These are phyloP conservation scores for Solanum acaule DNA, from an alignment of 257 asterid species.

Conservation along the genomic window DNA sequence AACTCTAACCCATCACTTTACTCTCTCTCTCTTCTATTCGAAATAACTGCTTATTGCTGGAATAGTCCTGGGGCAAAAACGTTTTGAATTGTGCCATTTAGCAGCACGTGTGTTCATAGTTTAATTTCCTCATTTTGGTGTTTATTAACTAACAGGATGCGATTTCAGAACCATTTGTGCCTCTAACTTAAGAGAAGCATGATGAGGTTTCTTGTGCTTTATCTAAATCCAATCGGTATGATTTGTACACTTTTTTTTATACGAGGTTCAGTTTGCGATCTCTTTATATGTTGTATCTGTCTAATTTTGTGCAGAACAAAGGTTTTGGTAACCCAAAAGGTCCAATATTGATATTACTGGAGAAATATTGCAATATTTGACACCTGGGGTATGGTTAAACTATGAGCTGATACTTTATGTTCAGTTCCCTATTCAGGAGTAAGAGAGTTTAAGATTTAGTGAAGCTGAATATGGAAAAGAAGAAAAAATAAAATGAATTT, in stretches of 20 bases:
- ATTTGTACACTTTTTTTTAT: not conserved
- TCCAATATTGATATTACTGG: conserved; percentile 76
- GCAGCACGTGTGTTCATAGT: not conserved
- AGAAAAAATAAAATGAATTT: too few relatives aligned
- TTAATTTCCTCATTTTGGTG: not conserved
- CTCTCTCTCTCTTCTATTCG: not conserved
- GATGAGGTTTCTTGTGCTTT: conserved; percentile 29
- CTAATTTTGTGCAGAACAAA: conserved; percentile 30
- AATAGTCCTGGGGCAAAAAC: not conserved
- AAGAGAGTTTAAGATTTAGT: not conserved
- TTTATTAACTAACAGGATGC: conserved; percentile 31
- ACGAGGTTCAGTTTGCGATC: not conserved
- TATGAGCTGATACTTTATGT: conserved; percentile 53
- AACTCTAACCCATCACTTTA: not conserved
- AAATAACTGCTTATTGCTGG: too few relatives aligned
- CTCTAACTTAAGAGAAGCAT: conserved; percentile 56
- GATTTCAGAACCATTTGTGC: conserved; percentile 48
- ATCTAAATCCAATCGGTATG: conserved; percentile 40
- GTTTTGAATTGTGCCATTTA: not conserved
- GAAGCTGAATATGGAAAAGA: not conserved
- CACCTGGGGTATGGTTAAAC: conserved; percentile 67
- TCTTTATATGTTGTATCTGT: not conserved
- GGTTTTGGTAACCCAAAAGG: conserved; percentile 39
- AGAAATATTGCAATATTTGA: conserved; percentile 62
- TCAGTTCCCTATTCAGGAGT: not conserved